Evolutionary conservation across 2,329 filamentous ascomycete genomes (phyloP).

Genomic region (Cordyceps farinosa): DNA sequence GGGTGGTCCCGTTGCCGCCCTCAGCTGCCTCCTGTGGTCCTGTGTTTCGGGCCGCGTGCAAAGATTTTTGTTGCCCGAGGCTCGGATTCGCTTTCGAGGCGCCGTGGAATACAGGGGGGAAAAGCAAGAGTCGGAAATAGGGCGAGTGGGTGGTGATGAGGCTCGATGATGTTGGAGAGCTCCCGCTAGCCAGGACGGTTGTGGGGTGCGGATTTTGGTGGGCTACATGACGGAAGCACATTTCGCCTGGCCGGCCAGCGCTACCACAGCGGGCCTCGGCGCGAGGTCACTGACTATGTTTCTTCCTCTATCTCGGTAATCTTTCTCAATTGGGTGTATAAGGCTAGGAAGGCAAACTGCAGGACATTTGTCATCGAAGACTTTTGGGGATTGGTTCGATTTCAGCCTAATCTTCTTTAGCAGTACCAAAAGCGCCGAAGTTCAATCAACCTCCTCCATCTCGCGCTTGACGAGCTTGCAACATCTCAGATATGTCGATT

Average conservation of each 20-base stretch:
- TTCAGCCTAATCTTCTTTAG: neutral
- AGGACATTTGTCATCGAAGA: neutral
- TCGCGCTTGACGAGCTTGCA: neutral
- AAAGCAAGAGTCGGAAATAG: neutral
- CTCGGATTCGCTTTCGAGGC: neutral
- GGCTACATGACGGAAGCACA: constrained; percentile 11
- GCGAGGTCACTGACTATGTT: no score
- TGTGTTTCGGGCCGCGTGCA: neutral
- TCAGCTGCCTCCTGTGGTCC: neutral
- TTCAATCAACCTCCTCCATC: neutral
- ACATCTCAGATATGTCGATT: constrained; percentile 3
- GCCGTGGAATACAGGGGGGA: neutral
- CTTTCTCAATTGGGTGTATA: neutral
- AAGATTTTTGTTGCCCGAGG: neutral
- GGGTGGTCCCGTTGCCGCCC: neutral
- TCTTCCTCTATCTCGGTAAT: no score
- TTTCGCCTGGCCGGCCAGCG: constrained; percentile 3
- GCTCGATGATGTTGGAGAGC: constrained; percentile 6
- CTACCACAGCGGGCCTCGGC: neutral
- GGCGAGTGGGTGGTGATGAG: neutral
- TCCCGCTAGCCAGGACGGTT: neutral
- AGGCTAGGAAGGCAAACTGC: neutral
- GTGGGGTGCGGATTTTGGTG: constrained; percentile 14
- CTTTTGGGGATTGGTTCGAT: neutral
- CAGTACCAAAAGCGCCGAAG: neutral